Evolutionary conservation across 768 basidiomycete species (phyloP).

Genomic region (Psilocybe sp.): DNA sequence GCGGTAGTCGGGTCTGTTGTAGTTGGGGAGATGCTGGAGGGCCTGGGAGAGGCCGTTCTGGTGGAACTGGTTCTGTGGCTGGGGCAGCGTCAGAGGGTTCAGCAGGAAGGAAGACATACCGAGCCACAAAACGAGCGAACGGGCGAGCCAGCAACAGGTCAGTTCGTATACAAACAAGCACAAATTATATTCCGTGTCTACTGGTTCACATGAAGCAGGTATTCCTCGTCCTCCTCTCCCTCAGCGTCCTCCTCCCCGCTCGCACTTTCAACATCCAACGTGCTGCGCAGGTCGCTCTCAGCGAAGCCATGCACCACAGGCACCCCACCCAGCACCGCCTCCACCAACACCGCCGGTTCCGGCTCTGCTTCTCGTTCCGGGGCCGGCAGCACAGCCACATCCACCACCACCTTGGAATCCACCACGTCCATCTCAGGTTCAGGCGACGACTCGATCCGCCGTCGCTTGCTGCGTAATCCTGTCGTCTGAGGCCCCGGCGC

Average conservation of each 20-base stretch:
- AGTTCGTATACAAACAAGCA: constrained; percentile 23
- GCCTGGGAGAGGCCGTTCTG: constrained; percentile 61
- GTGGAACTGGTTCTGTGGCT: constrained; percentile 44
- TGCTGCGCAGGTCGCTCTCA: constrained; percentile 26
- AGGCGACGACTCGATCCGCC: constrained; percentile 3
- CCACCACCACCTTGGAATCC: too few relatives aligned
- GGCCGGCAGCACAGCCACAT: too few relatives aligned
- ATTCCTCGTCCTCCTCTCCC: constrained; percentile 28
- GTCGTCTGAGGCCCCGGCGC: constrained; percentile 6
- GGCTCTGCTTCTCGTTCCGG: too few relatives aligned
- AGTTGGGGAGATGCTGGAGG: constrained; percentile 46
- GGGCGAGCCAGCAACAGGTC: constrained; percentile 20
- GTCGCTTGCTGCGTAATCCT: not conserved
- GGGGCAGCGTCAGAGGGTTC: constrained; percentile 19
- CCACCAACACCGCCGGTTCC: not conserved
- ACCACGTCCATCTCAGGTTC: constrained; percentile 16
- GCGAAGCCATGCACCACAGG: constrained; percentile 20
- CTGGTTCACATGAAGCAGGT: not conserved
- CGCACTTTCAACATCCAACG: constrained; percentile 13
- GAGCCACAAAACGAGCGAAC: constrained; percentile 50
- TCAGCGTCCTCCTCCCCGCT: constrained; percentile 36
- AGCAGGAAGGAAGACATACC: constrained; percentile 39
- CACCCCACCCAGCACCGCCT: constrained; percentile 7
- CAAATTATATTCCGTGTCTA: too few relatives aligned
- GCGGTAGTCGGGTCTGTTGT: constrained; percentile 31